Base-by-base conservation (phyloP, 306 rosid species). In the Neltuma alba region DNA sequence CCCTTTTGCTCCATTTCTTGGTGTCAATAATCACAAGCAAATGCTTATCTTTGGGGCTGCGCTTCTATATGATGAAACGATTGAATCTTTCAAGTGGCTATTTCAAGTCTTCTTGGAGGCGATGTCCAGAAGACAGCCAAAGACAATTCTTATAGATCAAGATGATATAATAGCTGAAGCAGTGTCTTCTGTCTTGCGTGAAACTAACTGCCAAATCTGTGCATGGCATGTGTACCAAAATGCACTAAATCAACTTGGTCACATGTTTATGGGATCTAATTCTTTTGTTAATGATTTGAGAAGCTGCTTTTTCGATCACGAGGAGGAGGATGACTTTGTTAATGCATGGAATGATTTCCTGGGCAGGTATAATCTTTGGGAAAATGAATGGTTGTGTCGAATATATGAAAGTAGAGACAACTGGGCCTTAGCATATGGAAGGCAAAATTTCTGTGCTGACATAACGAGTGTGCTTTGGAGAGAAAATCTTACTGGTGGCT, bases 151-250 rank as follows among this genome's bases (percentile, higher is more conserved):
- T 62, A 83, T 84, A 63, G 85, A 85, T 85, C 88, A 65, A 72
- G 85, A 90, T 77, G 88, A 66, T 23, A 62, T 33, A 48, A 62
- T 84, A 44, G 75, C 88, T 30, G 86, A 83, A 81, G 88, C 89
- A 76, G 54, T 88, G 23, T 54, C 76, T 75, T 72, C 70, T 60
- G 42, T 76, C 25, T 81, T 67, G 12, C 84, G 76, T 25, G 79
- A 82, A 74, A 74, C 88, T 44, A 71, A 67, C 61, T 89, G 85
- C 71, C 86, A 85, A 72, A 69, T 79, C 48, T 86, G 91, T 63
- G 80, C 42, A 14, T 90, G 92, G 92, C 94, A 88, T 67, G 78
- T 86, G 12, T 90, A 86, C 79, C 90, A 88, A 81, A 85, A 81
- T 76, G 85, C 82, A 11, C 75, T 86, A 20, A 83, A 77, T 81